phyloP scores from a whole-genome alignment of 1,139 yeast genomes.

The Pichia sp. region DNA sequence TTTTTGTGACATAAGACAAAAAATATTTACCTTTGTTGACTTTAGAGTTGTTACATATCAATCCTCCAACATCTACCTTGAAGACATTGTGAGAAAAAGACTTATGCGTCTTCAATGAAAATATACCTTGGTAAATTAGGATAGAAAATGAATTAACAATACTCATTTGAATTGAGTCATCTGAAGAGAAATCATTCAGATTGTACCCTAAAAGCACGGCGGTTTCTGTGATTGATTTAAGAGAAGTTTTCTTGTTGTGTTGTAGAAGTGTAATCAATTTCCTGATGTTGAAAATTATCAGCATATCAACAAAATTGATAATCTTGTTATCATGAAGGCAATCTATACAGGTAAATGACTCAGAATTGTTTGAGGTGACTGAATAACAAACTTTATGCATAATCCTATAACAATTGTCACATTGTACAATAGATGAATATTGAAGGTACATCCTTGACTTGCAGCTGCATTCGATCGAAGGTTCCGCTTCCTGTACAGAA shows the following conservation, averaged over 20 bases:
- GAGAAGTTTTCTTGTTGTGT: not conserved
- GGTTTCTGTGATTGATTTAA: slow-evolving; percentile 5
- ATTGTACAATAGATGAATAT: slow-evolving; percentile 17
- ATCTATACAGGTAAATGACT: slow-evolving; percentile 15
- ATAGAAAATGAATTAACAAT: slow-evolving; percentile 20
- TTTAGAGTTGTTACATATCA: slow-evolving; percentile 16
- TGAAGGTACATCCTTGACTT: slow-evolving; percentile 10
- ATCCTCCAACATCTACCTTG: slow-evolving; percentile 16
- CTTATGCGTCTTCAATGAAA: slow-evolving; percentile 16
- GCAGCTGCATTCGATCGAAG: slow-evolving; percentile 18
- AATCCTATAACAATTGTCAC: slow-evolving; percentile 16
- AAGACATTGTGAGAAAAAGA: slow-evolving; percentile 15
- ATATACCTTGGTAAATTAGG: slow-evolving; percentile 17
- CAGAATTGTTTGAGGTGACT: not conserved
- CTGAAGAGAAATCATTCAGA: not conserved
- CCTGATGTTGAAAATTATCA: slow-evolving; percentile 21
- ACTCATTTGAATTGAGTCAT: slow-evolving; percentile 1
- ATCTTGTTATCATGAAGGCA: slow-evolving; percentile 2
- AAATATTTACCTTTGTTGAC: slow-evolving; percentile 19
- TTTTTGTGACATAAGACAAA: slow-evolving; percentile 10
- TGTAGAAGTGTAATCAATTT: slow-evolving; percentile 18
- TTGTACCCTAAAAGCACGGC: slow-evolving; percentile 7
- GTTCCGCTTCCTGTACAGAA: not conserved
- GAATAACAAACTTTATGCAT: slow-evolving; percentile 22
- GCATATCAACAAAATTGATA: slow-evolving; percentile 10